phyloP scores from a whole-genome alignment of 2,329 filamentous ascomycete genomes.

The Diaporthe destruens region DNA sequence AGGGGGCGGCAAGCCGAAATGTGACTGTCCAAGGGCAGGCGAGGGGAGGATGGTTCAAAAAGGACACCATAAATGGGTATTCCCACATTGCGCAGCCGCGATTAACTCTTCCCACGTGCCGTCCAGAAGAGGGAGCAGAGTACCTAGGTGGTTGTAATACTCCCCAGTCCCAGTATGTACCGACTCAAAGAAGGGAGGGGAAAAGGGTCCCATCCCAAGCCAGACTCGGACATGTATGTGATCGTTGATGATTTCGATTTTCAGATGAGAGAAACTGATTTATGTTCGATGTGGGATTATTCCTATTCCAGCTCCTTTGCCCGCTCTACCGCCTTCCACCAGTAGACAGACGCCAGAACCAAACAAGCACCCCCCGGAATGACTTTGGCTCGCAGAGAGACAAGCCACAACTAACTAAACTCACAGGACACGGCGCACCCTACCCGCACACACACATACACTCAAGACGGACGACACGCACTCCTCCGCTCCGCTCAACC shows the following conservation, averaged over 20 bases:
- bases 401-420: not conserved
- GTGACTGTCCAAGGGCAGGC: too few relatives aligned
- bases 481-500: not conserved
- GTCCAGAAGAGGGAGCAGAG: not conserved
- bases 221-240: slow-evolving; percentile 38
- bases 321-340: slow-evolving; percentile 22
- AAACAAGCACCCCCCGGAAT: slow-evolving; percentile 1
- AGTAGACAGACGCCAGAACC: slow-evolving; percentile 35
- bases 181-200: not conserved
- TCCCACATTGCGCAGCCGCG: slow-evolving; percentile 44
- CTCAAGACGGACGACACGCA: not conserved
- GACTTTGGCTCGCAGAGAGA: slow-evolving; percentile 12
- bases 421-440: not conserved
- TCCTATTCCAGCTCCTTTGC: slow-evolving; percentile 18
- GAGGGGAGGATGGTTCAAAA: too few relatives aligned
- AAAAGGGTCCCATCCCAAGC: slow-evolving; percentile 5
- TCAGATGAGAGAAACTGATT: slow-evolving; percentile 24
- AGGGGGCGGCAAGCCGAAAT: too few relatives aligned
- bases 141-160: too few relatives aligned
- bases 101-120: slow-evolving; percentile 31
- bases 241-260: slow-evolving; percentile 15
- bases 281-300: slow-evolving; percentile 4
- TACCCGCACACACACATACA: not conserved
- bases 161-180: slow-evolving; percentile 6
- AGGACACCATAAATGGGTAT: slow-evolving; percentile 38